Evolutionary conservation across 2,329 filamentous ascomycete genomes (phyloP).

Genomic region (Rhynchosporium graminicola): DNA sequence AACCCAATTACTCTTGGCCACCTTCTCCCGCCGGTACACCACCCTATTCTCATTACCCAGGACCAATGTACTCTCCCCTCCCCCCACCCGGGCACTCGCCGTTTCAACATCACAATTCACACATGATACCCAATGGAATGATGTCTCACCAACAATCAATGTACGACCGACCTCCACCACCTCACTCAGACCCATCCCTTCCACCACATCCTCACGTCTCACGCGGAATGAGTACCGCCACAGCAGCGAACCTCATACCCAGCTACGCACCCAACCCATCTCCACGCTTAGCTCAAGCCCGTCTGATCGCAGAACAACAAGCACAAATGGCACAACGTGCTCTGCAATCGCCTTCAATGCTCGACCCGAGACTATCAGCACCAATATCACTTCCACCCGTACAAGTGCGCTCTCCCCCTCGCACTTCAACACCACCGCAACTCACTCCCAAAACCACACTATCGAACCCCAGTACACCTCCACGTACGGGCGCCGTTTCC

Average conservation of each 20-base stretch:
- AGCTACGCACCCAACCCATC: constrained; percentile 42
- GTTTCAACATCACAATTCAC: constrained; percentile 38
- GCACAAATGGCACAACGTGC: constrained; percentile 37
- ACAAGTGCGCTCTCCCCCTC: constrained; percentile 23
- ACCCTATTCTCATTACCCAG: constrained; percentile 48
- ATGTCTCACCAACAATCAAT: constrained; percentile 29
- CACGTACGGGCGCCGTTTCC: constrained; percentile 11
- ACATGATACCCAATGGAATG: constrained; percentile 28
- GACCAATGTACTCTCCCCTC: constrained; percentile 40
- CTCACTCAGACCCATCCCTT: constrained; percentile 41
- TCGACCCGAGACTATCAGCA: constrained; percentile 35
- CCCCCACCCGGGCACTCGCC: constrained; percentile 39
- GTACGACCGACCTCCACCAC: constrained; percentile 41
- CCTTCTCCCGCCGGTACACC: constrained; percentile 58
- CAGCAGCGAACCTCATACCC: constrained; percentile 33
- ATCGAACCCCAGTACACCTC: constrained; percentile 31
- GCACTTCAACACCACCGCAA: constrained; percentile 34
- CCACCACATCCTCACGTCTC: constrained; percentile 37
- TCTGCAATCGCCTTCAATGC: constrained; percentile 31
- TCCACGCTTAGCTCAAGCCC: constrained; percentile 44
- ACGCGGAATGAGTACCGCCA: constrained; percentile 35
- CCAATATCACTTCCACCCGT: constrained; percentile 28
- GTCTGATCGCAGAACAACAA: constrained; percentile 41
- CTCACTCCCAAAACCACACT: constrained; percentile 7
- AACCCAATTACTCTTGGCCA: constrained; percentile 52